These are phyloP conservation scores for Neonectria coccinea DNA, from an alignment of 2,329 filamentous ascomycete genomes.

Conservation along the genomic window DNA sequence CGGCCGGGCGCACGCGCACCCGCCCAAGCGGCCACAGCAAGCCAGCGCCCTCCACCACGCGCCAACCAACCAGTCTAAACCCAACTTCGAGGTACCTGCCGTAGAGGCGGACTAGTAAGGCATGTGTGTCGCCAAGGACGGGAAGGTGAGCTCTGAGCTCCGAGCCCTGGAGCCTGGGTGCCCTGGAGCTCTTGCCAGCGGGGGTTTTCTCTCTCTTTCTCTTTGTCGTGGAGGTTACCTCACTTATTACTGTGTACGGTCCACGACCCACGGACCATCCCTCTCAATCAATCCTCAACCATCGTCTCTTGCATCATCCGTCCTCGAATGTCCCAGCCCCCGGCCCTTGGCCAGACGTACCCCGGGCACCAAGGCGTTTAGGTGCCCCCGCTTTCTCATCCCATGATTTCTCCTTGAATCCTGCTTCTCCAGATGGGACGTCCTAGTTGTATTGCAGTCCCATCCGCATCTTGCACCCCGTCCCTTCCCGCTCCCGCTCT, in stretches of 20 bases:
- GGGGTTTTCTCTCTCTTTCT: slow-evolving; percentile 8
- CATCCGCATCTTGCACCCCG: slow-evolving; percentile 18
- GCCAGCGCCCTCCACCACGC: slow-evolving; percentile 31
- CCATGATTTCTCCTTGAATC: slow-evolving; percentile 26
- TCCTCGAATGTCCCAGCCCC: slow-evolving; percentile 30
- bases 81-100: slow-evolving; percentile 30
- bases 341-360: slow-evolving; percentile 33
- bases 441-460: slow-evolving; percentile 24
- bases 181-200: slow-evolving; percentile 2
- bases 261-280: slow-evolving; percentile 13
- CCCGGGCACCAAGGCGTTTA: slow-evolving; percentile 31
- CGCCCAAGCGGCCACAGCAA: slow-evolving; percentile 25
- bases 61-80: slow-evolving; percentile 34
- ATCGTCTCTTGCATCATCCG: slow-evolving; percentile 42
- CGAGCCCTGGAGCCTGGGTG: not conserved
- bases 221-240: slow-evolving; percentile 5
- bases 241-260: not conserved
- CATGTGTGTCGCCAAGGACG: slow-evolving; percentile 30
- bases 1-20: slow-evolving; percentile 29
- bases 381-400: slow-evolving; percentile 27
- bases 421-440: slow-evolving; percentile 3
- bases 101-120: slow-evolving; percentile 26
- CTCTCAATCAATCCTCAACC: slow-evolving; percentile 36
- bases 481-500: slow-evolving; percentile 7
- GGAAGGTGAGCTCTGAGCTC: slow-evolving; percentile 19